Base-by-base conservation (phyloP, 2,329 filamentous ascomycete genomes). In the Sporothrix globosa region DNA sequence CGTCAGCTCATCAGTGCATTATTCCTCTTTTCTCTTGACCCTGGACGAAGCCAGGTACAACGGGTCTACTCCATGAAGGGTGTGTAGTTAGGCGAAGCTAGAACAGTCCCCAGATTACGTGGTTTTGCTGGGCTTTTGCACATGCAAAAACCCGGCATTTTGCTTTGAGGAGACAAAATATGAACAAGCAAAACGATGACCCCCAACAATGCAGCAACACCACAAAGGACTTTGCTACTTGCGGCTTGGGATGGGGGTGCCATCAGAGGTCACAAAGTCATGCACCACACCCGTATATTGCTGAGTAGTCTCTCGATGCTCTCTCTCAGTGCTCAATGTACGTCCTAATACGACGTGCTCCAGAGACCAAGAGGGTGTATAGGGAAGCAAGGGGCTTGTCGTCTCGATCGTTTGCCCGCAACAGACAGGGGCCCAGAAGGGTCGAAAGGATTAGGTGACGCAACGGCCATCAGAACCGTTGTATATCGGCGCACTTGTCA, bases 1-100 rank as follows among this genome's bases (percentile, higher is more conserved):
- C 41, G 60, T 63, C 60, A 63, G 41, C 41, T 63, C 21, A 21
- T 46, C 60, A 48, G 48, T 63, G 39, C 60, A 44, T 44, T 24
- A 14, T 5, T 21, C 19, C 56, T 41, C 21, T 41, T 44, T 44
- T 50, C 3, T 24, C 13, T 19, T 13, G 21, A 27, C 11, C 10
- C 17, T 17, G 7, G 39, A 63, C 39, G 58, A 34, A 46, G 24
- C 17, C 46, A 52, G 24, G 2, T 24, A 66, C 52, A 52, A 44
- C 24, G 61, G 60, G 60, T 10, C 41, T 27, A n/a, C 34, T 24
- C 27, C 54, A 58, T 21, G 19, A 2, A 27, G 58, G 58, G 58
- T 9, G 58, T 63, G 58, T 46, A 46, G 21, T 10, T 46, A 19
- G 39, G 41, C 19, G 39, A 21, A 17, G 21, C 10, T 44, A 17